Evolutionary conservation across 2,329 filamentous ascomycete species (phyloP).

Genomic region (Zasmidium angulare): DNA sequence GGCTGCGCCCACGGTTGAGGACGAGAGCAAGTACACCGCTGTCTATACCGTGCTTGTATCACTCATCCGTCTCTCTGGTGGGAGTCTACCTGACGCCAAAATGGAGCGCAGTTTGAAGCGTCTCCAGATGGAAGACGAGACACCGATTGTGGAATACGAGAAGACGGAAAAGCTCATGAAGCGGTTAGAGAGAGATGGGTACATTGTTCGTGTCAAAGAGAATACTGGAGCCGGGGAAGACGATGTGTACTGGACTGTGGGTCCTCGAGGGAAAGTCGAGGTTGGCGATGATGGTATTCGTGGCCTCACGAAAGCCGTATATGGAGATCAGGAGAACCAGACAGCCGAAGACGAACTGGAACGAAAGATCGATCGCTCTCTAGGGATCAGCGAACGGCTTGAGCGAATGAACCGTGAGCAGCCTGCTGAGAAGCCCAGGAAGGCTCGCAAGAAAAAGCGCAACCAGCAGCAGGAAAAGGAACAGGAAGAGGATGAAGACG

Average conservation of each 20-base stretch:
- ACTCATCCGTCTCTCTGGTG: constrained; percentile 71
- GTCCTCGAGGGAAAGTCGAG: constrained; percentile 81
- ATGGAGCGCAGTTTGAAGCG: constrained; percentile 73
- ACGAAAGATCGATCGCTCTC: constrained; percentile 33
- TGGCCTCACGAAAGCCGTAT: constrained; percentile 63
- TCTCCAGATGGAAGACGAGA: constrained; percentile 72
- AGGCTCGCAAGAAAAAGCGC: constrained; percentile 2
- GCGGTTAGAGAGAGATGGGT: constrained; percentile 77
- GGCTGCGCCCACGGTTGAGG: constrained; percentile 61
- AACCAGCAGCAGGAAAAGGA: constrained; percentile 11
- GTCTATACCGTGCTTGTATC: constrained; percentile 79
- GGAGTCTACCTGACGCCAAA: constrained; percentile 72
- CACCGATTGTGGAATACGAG: constrained; percentile 56
- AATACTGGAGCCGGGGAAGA: constrained; percentile 66
- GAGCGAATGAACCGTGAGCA: not conserved
- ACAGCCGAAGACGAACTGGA: constrained; percentile 33
- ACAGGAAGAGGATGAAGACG: constrained; percentile 15
- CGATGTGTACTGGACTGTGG: constrained; percentile 76
- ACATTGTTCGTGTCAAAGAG: constrained; percentile 74
- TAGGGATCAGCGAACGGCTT: constrained; percentile 27
- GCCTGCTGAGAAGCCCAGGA: constrained; percentile 4
- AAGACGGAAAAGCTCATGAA: constrained; percentile 74
- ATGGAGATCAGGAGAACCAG: constrained; percentile 39
- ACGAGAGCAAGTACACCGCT: constrained; percentile 77
- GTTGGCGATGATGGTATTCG: constrained; percentile 75